Evolutionary conservation across 352 stramenopile genomes (phyloP).

Genomic region (Pythium aphanidermatum): DNA sequence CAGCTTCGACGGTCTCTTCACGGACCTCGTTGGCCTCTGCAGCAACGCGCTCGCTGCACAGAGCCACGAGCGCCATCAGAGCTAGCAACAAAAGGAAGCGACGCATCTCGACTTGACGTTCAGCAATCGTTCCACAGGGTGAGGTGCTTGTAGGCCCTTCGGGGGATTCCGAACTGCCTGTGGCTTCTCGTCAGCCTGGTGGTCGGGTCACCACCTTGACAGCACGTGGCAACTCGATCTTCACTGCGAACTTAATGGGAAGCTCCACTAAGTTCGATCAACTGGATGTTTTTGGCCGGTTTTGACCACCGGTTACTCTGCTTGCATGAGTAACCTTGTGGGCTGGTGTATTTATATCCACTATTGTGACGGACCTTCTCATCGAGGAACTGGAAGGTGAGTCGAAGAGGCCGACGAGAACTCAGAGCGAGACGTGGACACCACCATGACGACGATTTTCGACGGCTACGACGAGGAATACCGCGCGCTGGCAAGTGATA

Average conservation of each 20-base stretch:
- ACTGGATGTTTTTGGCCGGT: background rate
- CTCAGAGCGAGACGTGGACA: background rate
- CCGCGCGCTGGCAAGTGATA: constrained; percentile 71
- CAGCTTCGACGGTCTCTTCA: constrained; percentile 38
- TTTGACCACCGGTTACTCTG: constrained; percentile 5
- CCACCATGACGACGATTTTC: constrained; percentile 84
- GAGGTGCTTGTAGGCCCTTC: too few species aligned
- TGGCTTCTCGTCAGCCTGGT: too few species aligned
- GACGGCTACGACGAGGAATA: constrained; percentile 89
- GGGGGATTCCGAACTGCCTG: constrained; percentile 5
- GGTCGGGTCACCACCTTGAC: constrained; percentile 11
- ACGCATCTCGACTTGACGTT: too few species aligned
- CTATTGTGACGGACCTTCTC: constrained; percentile 4
- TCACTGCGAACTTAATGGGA: constrained; percentile 5
- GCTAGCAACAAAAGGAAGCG: constrained; percentile 41
- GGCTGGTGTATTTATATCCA: constrained; percentile 15
- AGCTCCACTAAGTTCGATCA: constrained; percentile 1
- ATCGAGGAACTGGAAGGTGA: constrained; percentile 1
- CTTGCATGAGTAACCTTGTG: constrained; percentile 1
- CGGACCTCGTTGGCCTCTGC: constrained; percentile 32
- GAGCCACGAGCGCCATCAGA: constrained; percentile 35
- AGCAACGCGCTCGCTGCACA: constrained; percentile 29
- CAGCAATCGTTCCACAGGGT: too few species aligned
- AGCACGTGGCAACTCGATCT: constrained; percentile 13
- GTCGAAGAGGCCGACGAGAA: background rate